phyloP scores from a whole-genome alignment of 2,329 filamentous ascomycete species.

The Aspergillus chevalieri region DNA sequence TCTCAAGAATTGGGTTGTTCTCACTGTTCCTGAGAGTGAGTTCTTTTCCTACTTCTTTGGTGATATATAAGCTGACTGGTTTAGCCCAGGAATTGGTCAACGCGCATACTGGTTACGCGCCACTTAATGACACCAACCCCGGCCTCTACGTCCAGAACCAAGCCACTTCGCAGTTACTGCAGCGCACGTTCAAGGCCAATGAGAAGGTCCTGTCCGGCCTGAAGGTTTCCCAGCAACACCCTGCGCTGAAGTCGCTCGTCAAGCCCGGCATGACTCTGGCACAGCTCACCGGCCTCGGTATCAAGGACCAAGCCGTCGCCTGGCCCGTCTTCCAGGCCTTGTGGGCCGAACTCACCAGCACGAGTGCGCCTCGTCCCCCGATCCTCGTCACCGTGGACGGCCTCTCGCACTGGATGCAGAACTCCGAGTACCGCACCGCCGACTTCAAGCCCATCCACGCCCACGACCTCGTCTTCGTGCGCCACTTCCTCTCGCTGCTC shows the following conservation, averaged over 20 bases:
- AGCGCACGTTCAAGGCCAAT: conserved; percentile 68
- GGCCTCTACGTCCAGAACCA: conserved; percentile 68
- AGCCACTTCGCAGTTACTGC: conserved; percentile 69
- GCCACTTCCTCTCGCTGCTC: conserved; percentile 68
- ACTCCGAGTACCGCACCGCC: conserved; percentile 67
- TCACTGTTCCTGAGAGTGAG: conserved; percentile 83
- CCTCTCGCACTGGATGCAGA: conserved; percentile 71
- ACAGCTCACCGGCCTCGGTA: conserved; percentile 61
- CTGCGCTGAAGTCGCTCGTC: conserved; percentile 55
- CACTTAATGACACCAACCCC: conserved; percentile 52
- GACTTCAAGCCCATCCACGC: conserved; percentile 72
- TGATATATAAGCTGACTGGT: conserved; percentile 10
- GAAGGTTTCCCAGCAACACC: conserved; percentile 47
- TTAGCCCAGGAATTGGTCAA: conserved; percentile 74
- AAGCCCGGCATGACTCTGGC: conserved; percentile 57
- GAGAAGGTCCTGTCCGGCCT: conserved; percentile 53
- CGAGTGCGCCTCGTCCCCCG: conserved; percentile 47
- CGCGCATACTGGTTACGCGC: conserved; percentile 72
- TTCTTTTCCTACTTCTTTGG: conserved; percentile 1
- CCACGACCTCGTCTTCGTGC: conserved; percentile 72
- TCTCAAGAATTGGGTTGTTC: conserved; percentile 78
- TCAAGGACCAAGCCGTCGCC: conserved; percentile 68
- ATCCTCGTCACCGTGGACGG: conserved; percentile 74
- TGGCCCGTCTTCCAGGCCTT: conserved; percentile 76
- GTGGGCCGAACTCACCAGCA: conserved; percentile 67